These are phyloP conservation scores for Xylariaceae sp. DNA, from an alignment of 2,329 filamentous ascomycete genomes.

Conservation along the genomic window DNA sequence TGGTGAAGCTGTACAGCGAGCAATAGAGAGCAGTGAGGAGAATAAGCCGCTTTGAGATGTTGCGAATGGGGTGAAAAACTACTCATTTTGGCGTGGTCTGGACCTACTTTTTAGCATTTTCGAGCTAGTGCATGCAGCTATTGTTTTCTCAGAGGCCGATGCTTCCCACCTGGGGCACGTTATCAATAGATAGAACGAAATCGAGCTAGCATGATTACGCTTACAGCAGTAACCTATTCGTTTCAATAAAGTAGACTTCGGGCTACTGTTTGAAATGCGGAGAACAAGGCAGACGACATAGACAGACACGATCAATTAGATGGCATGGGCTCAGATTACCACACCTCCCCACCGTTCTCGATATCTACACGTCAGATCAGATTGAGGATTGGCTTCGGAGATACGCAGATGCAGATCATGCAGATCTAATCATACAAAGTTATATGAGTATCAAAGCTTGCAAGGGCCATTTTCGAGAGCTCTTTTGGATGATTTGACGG, in stretches of 20 bases:
- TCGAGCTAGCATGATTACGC: neutral
- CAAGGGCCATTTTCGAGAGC: neutral
- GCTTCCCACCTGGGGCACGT: neutral
- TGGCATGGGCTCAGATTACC: neutral
- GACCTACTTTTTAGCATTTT: neutral
- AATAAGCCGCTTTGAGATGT: neutral
- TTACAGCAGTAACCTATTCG: neutral
- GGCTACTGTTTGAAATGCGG: neutral
- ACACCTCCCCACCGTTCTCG: neutral
- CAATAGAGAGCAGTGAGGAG: neutral
- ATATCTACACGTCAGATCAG: neutral
- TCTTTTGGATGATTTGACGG: neutral
- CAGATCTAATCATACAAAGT: neutral
- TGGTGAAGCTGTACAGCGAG: neutral
- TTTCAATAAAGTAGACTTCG: neutral
- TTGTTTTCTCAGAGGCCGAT: neutral
- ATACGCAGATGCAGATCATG: too few relatives aligned
- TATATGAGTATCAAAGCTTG: neutral
- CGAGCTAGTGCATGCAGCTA: neutral
- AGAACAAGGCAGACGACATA: neutral
- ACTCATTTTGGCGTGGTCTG: neutral
- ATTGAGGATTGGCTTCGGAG: neutral
- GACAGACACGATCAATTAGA: neutral
- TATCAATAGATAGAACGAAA: neutral
- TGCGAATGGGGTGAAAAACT: neutral